Percentiles rank a stretch among this genome's conserved stretches.
phyloP scores from a whole-genome alignment of 257 asterid species.

The Ballota nigra region DNA sequence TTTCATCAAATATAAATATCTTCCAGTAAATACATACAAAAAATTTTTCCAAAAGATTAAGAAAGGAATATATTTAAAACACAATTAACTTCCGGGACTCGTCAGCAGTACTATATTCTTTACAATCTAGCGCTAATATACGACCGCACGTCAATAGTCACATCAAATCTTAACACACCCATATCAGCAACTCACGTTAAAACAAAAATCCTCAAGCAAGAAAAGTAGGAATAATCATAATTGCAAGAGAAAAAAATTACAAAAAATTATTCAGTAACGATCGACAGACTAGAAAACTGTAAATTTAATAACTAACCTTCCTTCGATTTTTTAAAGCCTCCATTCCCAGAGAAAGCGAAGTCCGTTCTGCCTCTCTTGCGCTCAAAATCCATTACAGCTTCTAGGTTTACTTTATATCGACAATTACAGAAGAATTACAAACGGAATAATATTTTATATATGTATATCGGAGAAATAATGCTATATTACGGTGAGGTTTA shows the following conservation, averaged over 20 bases:
- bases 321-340: constrained; percentile 37
- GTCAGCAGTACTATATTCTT: constrained; percentile 1
- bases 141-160: background rate
- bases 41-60: background rate
- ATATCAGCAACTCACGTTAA: background rate
- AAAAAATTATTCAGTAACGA: background rate
- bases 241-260: background rate
- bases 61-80: background rate
- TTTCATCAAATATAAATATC: background rate
- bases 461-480: background rate
- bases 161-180: background rate
- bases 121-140: background rate
- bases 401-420: constrained; percentile 1
- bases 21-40: background rate
- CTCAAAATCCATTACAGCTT: constrained; percentile 36
- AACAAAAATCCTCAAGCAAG: background rate
- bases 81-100: background rate
- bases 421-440: background rate
- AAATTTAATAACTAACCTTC: constrained; percentile 36
- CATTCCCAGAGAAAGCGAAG: constrained; percentile 32
- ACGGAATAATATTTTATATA: background rate
- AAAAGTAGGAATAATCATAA: background rate
- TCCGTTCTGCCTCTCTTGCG: constrained; percentile 44
- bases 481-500: background rate
- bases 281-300: background rate